Percentiles rank a stretch among this genome's conserved stretches.
phyloP scores from a whole-genome alignment of 805 yeast genomes.

The Myxozyma monticola region DNA sequence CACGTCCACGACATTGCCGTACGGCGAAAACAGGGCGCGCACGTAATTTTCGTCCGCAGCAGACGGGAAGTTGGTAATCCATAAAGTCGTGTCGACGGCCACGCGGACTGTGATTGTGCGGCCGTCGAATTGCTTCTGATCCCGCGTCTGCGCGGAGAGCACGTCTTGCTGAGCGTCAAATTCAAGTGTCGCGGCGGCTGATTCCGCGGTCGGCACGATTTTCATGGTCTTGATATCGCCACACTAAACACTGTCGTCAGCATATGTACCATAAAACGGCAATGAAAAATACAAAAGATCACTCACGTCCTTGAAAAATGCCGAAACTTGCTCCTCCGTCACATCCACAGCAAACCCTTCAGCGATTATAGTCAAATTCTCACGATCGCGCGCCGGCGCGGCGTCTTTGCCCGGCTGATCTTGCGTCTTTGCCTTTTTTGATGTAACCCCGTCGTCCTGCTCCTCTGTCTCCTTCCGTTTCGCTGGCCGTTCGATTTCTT shows the following conservation, averaged over 20 bases:
- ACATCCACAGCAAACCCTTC: slow-evolving; percentile 46
- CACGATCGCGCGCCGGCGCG: slow-evolving; percentile 43
- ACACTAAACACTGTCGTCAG: slow-evolving; percentile 42
- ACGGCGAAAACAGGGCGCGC: slow-evolving; percentile 42
- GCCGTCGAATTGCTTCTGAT: slow-evolving; percentile 47
- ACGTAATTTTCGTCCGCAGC: slow-evolving; percentile 46
- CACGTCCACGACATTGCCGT: slow-evolving; percentile 49
- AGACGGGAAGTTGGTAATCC: slow-evolving; percentile 77
- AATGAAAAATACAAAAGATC: neutral
- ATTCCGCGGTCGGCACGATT: slow-evolving; percentile 8
- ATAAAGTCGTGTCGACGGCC: slow-evolving; percentile 54
- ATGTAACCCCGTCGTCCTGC: neutral
- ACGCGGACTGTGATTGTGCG: slow-evolving; percentile 48
- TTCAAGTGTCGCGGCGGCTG: slow-evolving; percentile 57
- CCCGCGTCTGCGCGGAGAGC: slow-evolving; percentile 60
- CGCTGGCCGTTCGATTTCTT: neutral
- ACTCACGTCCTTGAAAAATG: slow-evolving; percentile 49
- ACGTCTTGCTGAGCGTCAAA: slow-evolving; percentile 51
- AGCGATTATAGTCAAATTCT: slow-evolving; percentile 58
- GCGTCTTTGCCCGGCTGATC: too few relatives aligned
- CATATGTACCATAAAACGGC: neutral
- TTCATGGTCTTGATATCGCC: slow-evolving; percentile 48
- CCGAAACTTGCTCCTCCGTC: slow-evolving; percentile 44
- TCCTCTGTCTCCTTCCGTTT: slow-evolving; percentile 3
- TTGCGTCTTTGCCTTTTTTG: slow-evolving; percentile 12